Conservation (phyloP, 2,329 filamentous ascomycete genomes). For the Colletotrichum brevisporum region DNA sequence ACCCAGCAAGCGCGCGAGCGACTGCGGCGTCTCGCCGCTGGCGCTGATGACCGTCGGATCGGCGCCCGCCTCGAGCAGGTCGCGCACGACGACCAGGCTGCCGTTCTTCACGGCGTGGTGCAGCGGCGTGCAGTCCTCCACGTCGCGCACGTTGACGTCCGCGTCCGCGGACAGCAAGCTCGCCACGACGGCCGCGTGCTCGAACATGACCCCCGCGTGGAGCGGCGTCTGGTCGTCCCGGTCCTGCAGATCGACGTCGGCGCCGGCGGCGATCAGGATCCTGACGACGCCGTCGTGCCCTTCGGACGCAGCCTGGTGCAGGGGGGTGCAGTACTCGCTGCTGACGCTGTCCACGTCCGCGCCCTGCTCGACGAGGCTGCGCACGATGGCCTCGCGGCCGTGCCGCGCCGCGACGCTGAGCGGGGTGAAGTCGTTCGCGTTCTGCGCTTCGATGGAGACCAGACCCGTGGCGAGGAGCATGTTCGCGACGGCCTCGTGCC, state of each 20-base stretch:
- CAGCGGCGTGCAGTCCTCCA: constrained; percentile 42
- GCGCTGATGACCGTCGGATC: constrained; percentile 40
- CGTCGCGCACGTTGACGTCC: constrained; percentile 35
- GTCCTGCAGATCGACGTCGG: constrained; percentile 41
- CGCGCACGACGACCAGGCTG: constrained; percentile 36
- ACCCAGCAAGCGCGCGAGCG: constrained; percentile 31
- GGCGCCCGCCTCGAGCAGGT: constrained; percentile 40
- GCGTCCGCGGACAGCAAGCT: constrained; percentile 36
- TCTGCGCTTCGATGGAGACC: constrained; percentile 41
- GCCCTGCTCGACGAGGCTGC: constrained; percentile 41
- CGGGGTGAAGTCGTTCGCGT: constrained; percentile 40
- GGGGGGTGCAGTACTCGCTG: constrained; percentile 40
- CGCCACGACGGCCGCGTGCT: constrained; percentile 41
- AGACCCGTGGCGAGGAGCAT: constrained; percentile 39
- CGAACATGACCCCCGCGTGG: constrained; percentile 41
- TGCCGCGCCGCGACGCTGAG: constrained; percentile 40
- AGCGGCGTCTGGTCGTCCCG: constrained; percentile 41
- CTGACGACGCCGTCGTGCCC: constrained; percentile 39
- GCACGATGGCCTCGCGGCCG: constrained; percentile 41
- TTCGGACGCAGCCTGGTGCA: constrained; percentile 42
- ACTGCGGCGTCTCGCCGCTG: constrained; percentile 41
- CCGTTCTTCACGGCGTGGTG: constrained; percentile 43
- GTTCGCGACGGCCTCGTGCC: constrained; percentile 36
- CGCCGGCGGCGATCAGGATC: constrained; percentile 40
- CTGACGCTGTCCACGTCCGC: constrained; percentile 41